A percentile compares a stretch with the other conserved stretches of the same genome.
These are phyloP conservation scores for Striga asiatica DNA, from an alignment of 257 asterid species.

Conservation along the genomic window DNA sequence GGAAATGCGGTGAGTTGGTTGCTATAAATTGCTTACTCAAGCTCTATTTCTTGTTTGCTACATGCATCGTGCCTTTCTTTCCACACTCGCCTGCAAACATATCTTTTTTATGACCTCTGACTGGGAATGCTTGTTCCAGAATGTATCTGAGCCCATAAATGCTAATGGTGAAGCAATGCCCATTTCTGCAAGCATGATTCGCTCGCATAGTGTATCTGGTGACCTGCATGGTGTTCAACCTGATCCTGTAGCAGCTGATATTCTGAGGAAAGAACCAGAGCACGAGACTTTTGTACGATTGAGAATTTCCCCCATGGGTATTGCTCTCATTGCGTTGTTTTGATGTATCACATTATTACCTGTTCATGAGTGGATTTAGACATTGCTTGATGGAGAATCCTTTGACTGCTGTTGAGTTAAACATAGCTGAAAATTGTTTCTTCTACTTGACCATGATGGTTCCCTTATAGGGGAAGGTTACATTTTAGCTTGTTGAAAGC, in stretches of 20 bases:
- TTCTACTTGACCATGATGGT: not conserved
- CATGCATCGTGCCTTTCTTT: not conserved
- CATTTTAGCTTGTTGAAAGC: not conserved
- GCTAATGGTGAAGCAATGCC: slow-evolving; percentile 49
- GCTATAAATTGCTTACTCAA: slow-evolving; percentile 7
- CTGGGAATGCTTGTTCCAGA: slow-evolving; percentile 34
- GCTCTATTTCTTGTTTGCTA: slow-evolving; percentile 8
- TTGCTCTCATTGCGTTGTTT: slow-evolving; percentile 18
- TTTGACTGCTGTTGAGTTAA: not conserved
- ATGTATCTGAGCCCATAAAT: slow-evolving; percentile 34
- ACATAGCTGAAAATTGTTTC: not conserved
- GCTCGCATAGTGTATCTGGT: slow-evolving; percentile 81
- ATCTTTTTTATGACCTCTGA: slow-evolving; percentile 17
- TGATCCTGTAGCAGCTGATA: slow-evolving; percentile 91
- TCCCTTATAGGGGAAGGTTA: slow-evolving; percentile 2
- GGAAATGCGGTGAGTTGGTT: slow-evolving; percentile 49
- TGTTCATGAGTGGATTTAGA: not conserved
- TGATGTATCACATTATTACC: slow-evolving; percentile 10
- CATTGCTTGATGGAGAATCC: slow-evolving; percentile 6
- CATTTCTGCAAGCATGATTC: slow-evolving; percentile 60
- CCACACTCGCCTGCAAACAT: not conserved
- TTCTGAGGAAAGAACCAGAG: slow-evolving; percentile 86
- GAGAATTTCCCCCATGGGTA: slow-evolving; percentile 80
- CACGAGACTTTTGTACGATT: slow-evolving; percentile 83
- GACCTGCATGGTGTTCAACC: slow-evolving; percentile 91